phyloP scores from a whole-genome alignment of 768 basidiomycete genomes.

The Trametes elegans region DNA sequence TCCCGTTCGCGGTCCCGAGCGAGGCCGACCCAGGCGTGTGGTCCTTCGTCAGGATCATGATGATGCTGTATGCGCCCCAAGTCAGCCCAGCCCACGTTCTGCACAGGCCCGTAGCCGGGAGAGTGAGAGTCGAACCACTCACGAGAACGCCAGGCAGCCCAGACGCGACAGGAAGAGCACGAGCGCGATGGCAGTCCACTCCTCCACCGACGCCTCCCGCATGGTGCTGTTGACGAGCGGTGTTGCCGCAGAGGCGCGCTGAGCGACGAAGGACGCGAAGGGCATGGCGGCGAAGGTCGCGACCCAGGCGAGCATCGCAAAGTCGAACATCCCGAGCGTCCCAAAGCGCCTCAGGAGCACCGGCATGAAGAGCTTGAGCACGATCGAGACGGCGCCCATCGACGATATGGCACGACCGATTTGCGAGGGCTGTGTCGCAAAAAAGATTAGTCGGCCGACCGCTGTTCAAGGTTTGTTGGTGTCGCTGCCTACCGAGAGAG shows the following conservation, averaged over 20 bases:
- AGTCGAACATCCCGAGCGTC: conserved; percentile 46
- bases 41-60: conserved; percentile 34
- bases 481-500: conserved; percentile 47
- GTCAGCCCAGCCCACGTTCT: too few relatives aligned
- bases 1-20: conserved; percentile 32
- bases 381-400: too few relatives aligned
- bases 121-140: too few relatives aligned
- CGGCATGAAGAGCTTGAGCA: conserved; percentile 55
- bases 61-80: conserved; percentile 17
- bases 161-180: conserved; percentile 45
- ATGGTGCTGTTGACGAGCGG: too few relatives aligned
- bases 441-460: too few relatives aligned
- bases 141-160: conserved; percentile 54
- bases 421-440: conserved; percentile 42
- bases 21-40: conserved; percentile 28
- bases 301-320: conserved; percentile 54
- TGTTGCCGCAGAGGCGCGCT: conserved; percentile 29
- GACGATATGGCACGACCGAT: conserved; percentile 66
- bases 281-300: conserved; percentile 49
- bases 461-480: too few relatives aligned
- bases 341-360: conserved; percentile 49
- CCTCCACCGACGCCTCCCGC: too few relatives aligned
- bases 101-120: too few relatives aligned
- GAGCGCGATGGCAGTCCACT: conserved; percentile 52
- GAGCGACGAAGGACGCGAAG: conserved; percentile 48